Evolutionary conservation across 306 rosid species (phyloP), one percentile per base, ranked within the genome.

Genomic region (Lotus japonicus): DNA sequence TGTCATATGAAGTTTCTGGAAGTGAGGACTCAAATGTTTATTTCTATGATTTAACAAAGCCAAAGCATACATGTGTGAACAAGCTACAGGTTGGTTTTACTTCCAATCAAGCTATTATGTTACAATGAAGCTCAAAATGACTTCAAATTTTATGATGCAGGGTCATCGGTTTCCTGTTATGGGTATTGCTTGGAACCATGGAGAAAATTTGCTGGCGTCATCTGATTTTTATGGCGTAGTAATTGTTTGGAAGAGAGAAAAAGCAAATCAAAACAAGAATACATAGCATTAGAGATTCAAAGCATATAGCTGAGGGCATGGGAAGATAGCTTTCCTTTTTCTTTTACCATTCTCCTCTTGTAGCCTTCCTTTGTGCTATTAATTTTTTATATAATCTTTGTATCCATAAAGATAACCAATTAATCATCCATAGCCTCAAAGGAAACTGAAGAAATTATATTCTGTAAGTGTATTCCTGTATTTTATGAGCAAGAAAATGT

Each of bases 11-110:
- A 94, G 99, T 94, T 74, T 74, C 97, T 56, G 99, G 99, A 80
- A 94, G 96, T 78, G 99, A 94, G 80, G 99, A 94, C 84, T 88
- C 97, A 76, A 94, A 88, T 78, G 99, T 94, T 44, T 94, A 94
- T 80, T 94, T 94, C 88, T 94, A 94, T 50, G 97, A 94, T 81
- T 80, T 90, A 56, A 94, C 99, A 10, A 86, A 94, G 69, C 97
- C 99, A 5, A 88, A 68, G 79, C 87, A 88, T 76, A 88, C 99
- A 9, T 94, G 99, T 69, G 99, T 90, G 62, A 94, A 94, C 96
- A 88, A 94, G 89, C 84, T 90, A 66, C 99, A 94, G 99, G 97
- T 88, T 31, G 36, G 48, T 83, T 65, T 77, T 62, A 5, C 66
- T 50, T 69, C 46, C 52, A 33, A 49, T 26, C 43, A 64, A 42